phyloP scores from a whole-genome alignment of 2,329 filamentous ascomycete genomes.

The Helotiales sp. region DNA sequence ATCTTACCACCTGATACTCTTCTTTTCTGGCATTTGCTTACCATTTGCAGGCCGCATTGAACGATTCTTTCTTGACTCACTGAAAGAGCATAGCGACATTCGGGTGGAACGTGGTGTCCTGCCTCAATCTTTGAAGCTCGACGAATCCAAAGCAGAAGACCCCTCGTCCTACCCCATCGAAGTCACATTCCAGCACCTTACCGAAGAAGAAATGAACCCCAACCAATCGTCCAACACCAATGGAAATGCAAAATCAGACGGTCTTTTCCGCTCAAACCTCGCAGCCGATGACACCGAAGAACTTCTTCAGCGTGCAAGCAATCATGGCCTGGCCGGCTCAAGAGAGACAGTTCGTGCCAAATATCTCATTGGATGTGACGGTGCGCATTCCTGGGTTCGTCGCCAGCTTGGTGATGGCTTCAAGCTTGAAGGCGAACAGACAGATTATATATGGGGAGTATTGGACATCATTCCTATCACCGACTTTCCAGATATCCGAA shows the following conservation, averaged over 20 bases:
- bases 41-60: constrained; percentile 53
- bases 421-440: constrained; percentile 57
- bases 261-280: constrained; percentile 61
- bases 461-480: constrained; percentile 44
- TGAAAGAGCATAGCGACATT: constrained; percentile 55
- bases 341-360: constrained; percentile 58
- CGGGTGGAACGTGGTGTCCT: constrained; percentile 60
- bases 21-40: background rate
- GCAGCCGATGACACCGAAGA: constrained; percentile 57
- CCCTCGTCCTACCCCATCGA: constrained; percentile 59
- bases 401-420: constrained; percentile 47
- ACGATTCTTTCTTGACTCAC: constrained; percentile 62
- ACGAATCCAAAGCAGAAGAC: constrained; percentile 50
- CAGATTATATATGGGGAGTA: constrained; percentile 59
- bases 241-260: constrained; percentile 41
- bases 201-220: constrained; percentile 57
- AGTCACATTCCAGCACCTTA: constrained; percentile 56
- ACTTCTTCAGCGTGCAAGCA: constrained; percentile 36
- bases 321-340: constrained; percentile 43
- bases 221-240: constrained; percentile 39
- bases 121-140: constrained; percentile 54
- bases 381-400: constrained; percentile 53
- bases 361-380: constrained; percentile 65
- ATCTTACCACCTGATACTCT: background rate
- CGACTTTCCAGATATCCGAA: constrained; percentile 61